Conservation (phyloP, 352 stramenopile genomes). For the Phytophthora fragariae region DNA sequence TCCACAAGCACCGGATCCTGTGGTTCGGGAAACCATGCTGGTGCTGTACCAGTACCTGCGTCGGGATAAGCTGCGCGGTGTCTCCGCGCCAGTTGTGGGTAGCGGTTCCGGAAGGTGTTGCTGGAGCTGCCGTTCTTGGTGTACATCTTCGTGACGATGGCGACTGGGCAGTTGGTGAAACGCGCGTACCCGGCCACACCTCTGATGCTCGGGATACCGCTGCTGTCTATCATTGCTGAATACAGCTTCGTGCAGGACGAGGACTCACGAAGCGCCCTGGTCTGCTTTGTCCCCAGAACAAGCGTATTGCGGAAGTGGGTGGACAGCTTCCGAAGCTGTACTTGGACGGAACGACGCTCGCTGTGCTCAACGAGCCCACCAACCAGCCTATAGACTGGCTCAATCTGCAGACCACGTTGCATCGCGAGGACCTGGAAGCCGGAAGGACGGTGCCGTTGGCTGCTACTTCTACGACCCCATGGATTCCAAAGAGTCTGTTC, state of each 20-base stretch:
- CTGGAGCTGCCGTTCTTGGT: slow-evolving; percentile 81
- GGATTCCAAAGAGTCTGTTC: slow-evolving; percentile 65
- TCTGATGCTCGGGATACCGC: slow-evolving; percentile 60
- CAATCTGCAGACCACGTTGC: slow-evolving; percentile 65
- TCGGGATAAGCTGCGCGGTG: slow-evolving; percentile 70
- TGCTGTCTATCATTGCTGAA: slow-evolving; percentile 77
- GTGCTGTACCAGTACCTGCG: slow-evolving; percentile 82
- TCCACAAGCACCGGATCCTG: slow-evolving; percentile 81
- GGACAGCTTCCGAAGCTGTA: slow-evolving; percentile 47
- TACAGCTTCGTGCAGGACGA: slow-evolving; percentile 73
- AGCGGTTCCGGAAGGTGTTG: slow-evolving; percentile 70
- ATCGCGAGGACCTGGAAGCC: slow-evolving; percentile 54
- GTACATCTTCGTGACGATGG: slow-evolving; percentile 74
- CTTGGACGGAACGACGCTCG: slow-evolving; percentile 46
- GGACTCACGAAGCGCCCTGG: slow-evolving; percentile 25
- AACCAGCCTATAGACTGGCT: slow-evolving; percentile 82
- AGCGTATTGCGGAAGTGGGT: slow-evolving; percentile 39
- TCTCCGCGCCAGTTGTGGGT: slow-evolving; percentile 77
- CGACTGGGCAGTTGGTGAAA: slow-evolving; percentile 71
- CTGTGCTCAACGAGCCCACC: slow-evolving; percentile 71
- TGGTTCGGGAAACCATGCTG: slow-evolving; percentile 85
- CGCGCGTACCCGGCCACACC: slow-evolving; percentile 64
- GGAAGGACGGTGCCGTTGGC: slow-evolving; percentile 55
- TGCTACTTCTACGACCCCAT: slow-evolving; percentile 79
- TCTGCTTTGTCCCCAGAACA: slow-evolving; percentile 59